Evolutionary conservation across 2,329 filamentous ascomycete species (phyloP), one percentile per base, ranked within the genome.

Genomic region (Grosmannia clavigera): DNA sequence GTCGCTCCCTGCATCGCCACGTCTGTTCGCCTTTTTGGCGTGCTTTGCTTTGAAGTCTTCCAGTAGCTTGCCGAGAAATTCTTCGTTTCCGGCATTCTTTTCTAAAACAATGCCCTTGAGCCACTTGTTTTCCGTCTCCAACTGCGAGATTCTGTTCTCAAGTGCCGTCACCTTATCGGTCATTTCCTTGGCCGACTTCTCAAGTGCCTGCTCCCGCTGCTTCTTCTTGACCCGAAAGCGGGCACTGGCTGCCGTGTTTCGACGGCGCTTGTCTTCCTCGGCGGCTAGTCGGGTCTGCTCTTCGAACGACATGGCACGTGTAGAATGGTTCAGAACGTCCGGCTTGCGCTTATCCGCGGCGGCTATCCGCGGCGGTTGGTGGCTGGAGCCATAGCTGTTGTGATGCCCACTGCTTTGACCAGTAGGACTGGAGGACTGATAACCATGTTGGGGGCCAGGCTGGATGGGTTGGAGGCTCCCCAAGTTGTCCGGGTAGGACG

Each of bases 161-260:
- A 95, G 79, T 22, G 78, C 77, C 22, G 82, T 78, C 58, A 92
- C 87, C 75, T 91, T 91, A 54, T 94, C 88, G 33, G 83, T 83
- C 74, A 92, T 88, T 66, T 95, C 90, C 73, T 91, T 90, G 67
- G 90, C 86, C 3, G 84, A 86, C 68, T 84, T 84, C 73, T 92
- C 89, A 58, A 95, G 83, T 10, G 88, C 87, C 72, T 92, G 88
- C 76, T 95, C 90, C 57, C 90, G 86, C 75, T 94, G 89, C 83
- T 95, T 95, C 86, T 95, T 95, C 84, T 95, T 95, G 70, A 94
- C 84, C 62, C 90, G 87, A 80, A 95, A 95, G 57, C 90, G 87
- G 22, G 90, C 90, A 65, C 86, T 91, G 60, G 90, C 90, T 38
- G 90, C 90, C 2, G 91, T 95, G 75, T 95, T 95, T 64, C 90